Evolutionary conservation across 495 filamentous ascomycete species (phyloP).

Genomic region (Daldinia childiae): DNA sequence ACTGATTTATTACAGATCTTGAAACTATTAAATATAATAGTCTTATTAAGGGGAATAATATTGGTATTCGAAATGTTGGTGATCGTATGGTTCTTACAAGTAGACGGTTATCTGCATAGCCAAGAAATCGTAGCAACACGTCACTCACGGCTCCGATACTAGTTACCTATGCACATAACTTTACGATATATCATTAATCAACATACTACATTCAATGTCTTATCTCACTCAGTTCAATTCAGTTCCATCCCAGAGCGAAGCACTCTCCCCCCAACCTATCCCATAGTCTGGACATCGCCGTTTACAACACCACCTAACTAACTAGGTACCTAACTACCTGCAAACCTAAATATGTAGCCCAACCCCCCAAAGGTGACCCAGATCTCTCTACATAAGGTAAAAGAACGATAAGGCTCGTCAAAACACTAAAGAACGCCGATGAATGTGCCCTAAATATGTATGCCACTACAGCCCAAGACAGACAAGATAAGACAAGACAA

Average conservation of each 20-base stretch:
- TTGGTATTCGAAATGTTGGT: no score
- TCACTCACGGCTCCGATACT: neutral
- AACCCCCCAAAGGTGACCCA: neutral
- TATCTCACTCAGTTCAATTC: neutral
- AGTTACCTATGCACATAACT: neutral
- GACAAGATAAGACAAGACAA: neutral
- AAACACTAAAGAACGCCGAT: slow-evolving; percentile 1
- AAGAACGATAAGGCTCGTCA: neutral
- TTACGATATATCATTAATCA: neutral
- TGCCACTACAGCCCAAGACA: slow-evolving; percentile 2
- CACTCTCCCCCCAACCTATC: neutral
- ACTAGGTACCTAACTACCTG: neutral
- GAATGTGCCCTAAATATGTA: neutral
- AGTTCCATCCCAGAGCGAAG: neutral
- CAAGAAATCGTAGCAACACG: no score
- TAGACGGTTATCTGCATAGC: no score
- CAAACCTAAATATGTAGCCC: neutral
- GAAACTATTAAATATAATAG: no score
- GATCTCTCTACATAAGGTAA: neutral
- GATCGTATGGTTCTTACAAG: no score
- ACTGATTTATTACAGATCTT: no score
- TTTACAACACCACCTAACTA: neutral
- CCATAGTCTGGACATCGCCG: neutral
- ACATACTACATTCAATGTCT: neutral
- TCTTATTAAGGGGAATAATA: no score